These are phyloP conservation scores for Ceratocystis destructans DNA, from an alignment of 2,329 filamentous ascomycete genomes.

Conservation along the genomic window DNA sequence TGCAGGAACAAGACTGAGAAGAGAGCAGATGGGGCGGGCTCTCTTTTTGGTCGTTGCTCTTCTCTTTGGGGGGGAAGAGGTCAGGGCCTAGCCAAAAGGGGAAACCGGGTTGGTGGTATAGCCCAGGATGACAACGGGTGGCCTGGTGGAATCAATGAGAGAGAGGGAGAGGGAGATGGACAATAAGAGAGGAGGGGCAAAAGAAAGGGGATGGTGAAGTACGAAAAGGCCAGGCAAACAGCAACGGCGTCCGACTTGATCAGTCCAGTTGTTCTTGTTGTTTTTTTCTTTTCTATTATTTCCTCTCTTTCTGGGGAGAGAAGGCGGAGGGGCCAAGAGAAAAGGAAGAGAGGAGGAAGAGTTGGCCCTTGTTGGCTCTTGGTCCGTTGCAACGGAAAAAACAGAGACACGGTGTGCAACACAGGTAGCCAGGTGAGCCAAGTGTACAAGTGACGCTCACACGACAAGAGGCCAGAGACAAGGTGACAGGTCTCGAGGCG, in stretches of 20 bases:
- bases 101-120: slow-evolving; percentile 6
- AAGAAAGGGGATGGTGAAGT: not conserved
- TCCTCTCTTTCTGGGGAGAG: not conserved
- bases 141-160: not conserved
- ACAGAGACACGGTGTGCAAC: slow-evolving; percentile 7
- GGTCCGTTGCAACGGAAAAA: not conserved
- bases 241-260: not conserved
- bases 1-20: slow-evolving; percentile 5
- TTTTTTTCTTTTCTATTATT: not conserved
- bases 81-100: slow-evolving; percentile 3
- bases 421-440: not conserved
- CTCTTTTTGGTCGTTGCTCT: slow-evolving; percentile 5
- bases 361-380: not conserved
- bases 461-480: slow-evolving; percentile 1
- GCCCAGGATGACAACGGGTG: slow-evolving; percentile 2
- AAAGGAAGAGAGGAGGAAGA: not conserved
- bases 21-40: slow-evolving; percentile 7
- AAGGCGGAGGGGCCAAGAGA: not conserved
- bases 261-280: not conserved
- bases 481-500: not conserved
- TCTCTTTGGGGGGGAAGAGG: not conserved
- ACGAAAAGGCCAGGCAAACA: not conserved
- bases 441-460: not conserved
- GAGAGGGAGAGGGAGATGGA: not conserved
- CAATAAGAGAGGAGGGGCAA: not conserved